Conservation (phyloP, 768 basidiomycete genomes). For the Leccinum subtestaceum region DNA sequence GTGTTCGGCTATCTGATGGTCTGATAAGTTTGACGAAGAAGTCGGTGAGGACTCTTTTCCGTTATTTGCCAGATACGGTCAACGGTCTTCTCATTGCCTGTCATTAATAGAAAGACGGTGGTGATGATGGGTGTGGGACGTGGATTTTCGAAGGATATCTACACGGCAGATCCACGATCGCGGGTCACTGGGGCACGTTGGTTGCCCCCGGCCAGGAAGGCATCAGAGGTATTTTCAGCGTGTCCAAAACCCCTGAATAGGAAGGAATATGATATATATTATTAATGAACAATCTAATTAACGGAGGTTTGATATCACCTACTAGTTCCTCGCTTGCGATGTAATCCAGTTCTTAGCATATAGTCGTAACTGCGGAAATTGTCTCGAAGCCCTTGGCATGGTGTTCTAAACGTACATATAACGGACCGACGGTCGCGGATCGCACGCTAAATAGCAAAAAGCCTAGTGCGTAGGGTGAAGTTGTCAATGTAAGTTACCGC, state of each 20-base stretch:
- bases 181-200: slow-evolving; percentile 53
- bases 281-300: slow-evolving; percentile 29
- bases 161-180: slow-evolving; percentile 45
- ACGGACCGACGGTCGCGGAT: not conserved
- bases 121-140: slow-evolving; percentile 40
- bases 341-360: slow-evolving; percentile 4
- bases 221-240: slow-evolving; percentile 56
- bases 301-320: slow-evolving; percentile 21
- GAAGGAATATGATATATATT: slow-evolving; percentile 24
- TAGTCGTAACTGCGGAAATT: slow-evolving; percentile 26
- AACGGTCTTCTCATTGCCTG: not conserved
- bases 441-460: slow-evolving; percentile 17
- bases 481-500: not conserved
- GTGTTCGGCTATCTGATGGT: slow-evolving; percentile 54
- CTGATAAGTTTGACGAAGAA: slow-evolving; percentile 58
- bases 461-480: not conserved
- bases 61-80: slow-evolving; percentile 1
- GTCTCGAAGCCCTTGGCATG: slow-evolving; percentile 13
- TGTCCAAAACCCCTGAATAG: slow-evolving; percentile 41
- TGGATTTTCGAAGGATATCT: slow-evolving; percentile 62
- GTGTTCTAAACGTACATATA: slow-evolving; percentile 11
- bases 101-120: slow-evolving; percentile 38
- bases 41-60: slow-evolving; percentile 42
- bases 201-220: slow-evolving; percentile 30
- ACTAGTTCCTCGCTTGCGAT: not conserved